A percentile compares a stretch with the other conserved stretches of the same genome.
phyloP scores from a whole-genome alignment of 1,284 basidiomycete genomes.

The Athelia psychrophila region DNA sequence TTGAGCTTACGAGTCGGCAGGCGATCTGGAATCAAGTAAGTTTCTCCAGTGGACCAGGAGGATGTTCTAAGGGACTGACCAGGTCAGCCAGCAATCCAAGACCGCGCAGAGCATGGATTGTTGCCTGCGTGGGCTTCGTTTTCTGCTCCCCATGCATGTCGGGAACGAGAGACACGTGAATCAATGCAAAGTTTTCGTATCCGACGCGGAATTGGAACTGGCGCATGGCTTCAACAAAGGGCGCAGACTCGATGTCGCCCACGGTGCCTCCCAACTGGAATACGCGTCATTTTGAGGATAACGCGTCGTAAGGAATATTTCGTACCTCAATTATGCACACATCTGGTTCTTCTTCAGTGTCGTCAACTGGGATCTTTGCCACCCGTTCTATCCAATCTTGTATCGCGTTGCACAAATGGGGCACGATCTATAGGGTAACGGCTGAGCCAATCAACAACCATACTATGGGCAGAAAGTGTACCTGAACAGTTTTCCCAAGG shows the following conservation, averaged over 20 bases:
- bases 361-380: slow-evolving; percentile 91
- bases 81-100: slow-evolving; percentile 93
- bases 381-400: slow-evolving; percentile 99
- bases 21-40: slow-evolving; percentile 65
- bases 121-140: slow-evolving; percentile 98
- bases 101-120: slow-evolving; percentile 91
- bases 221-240: slow-evolving; percentile 98
- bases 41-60: background rate
- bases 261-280: slow-evolving; percentile 91
- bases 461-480: slow-evolving; percentile 18
- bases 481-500: slow-evolving; percentile 95
- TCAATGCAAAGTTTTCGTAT: slow-evolving; percentile 94
- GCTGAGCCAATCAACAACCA: background rate
- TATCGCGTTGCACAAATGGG: slow-evolving; percentile 95
- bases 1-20: slow-evolving; percentile 75
- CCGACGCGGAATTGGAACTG: slow-evolving; percentile 99
- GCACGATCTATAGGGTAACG: slow-evolving; percentile 72
- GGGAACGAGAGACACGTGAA: slow-evolving; percentile 97
- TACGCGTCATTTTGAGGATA: background rate
- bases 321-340: slow-evolving; percentile 94
- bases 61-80: slow-evolving; percentile 42
- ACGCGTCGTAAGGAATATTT: background rate
- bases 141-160: slow-evolving; percentile 99
- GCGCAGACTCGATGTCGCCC: slow-evolving; percentile 94
- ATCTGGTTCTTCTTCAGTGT: slow-evolving; percentile 91